Conservation (phyloP, 805 yeast species). For the Candida tibetensis region DNA sequence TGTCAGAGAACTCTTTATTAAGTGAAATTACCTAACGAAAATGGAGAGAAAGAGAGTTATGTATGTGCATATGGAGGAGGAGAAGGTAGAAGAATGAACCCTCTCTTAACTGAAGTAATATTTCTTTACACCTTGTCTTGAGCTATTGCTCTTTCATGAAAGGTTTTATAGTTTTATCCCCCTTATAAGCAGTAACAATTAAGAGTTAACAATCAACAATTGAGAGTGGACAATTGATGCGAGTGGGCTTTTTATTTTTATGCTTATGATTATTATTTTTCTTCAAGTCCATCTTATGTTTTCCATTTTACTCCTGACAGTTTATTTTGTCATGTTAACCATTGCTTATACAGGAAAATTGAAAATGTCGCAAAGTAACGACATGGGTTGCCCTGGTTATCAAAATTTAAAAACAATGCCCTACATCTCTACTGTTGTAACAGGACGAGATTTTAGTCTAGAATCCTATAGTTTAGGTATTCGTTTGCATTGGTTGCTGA, state of each 20-base stretch:
- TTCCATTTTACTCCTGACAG: neutral
- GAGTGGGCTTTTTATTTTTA: conserved; percentile 1
- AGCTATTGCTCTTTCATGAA: no score
- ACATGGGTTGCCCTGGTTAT: conserved; percentile 6
- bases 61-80: no score
- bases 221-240: neutral
- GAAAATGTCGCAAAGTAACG: conserved; percentile 1
- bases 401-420: neutral
- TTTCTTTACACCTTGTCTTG: no score
- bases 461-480: neutral
- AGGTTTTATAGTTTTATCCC: no score
- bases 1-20: no score
- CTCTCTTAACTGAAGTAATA: no score
- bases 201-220: neutral
- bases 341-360: neutral
- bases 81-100: no score
- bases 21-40: no score
- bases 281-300: neutral
- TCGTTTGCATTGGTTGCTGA: conserved; percentile 5
- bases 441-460: conserved; percentile 1
- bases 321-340: neutral
- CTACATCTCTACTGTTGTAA: neutral
- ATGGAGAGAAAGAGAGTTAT: no score
- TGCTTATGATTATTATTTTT: neutral
- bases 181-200: no score